Percentiles rank a stretch among this genome's conserved stretches.
phyloP scores from a whole-genome alignment of 306 rosid genomes.

The Mimosa pudica region DNA sequence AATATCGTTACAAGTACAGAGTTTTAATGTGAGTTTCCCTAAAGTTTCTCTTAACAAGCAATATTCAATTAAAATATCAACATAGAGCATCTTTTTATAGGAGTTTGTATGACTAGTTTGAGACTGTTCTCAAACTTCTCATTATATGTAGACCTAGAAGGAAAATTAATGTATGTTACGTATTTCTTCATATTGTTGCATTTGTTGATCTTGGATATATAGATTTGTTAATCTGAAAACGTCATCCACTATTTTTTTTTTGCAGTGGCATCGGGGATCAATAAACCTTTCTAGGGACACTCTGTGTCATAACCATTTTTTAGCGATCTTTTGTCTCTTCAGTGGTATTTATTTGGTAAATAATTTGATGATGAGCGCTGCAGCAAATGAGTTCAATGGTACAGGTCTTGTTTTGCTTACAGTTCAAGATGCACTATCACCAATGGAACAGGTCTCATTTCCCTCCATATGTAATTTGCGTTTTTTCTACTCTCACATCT shows the following conservation, averaged over 20 bases:
- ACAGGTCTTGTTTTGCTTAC: conserved; percentile 68
- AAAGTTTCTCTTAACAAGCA: conserved; percentile 8
- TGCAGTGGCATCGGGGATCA: conserved; percentile 67
- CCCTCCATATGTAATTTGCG: conserved; percentile 31
- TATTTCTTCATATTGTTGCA: conserved; percentile 24
- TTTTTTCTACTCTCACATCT: conserved; percentile 17
- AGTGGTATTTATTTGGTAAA: conserved; percentile 80
- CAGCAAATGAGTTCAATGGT: conserved; percentile 67
- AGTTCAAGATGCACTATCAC: conserved; percentile 75
- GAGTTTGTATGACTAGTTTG: conserved; percentile 3
- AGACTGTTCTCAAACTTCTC: conserved; percentile 23
- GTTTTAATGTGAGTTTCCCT: conserved; percentile 13
- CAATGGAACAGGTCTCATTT: conserved; percentile 74
- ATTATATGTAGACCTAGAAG: conserved; percentile 21
- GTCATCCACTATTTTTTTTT: conserved; percentile 11
- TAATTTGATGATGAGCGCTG: conserved; percentile 63
- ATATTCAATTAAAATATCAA: conserved; percentile 13
- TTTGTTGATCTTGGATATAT: conserved; percentile 18
- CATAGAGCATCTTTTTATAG: conserved; percentile 6
- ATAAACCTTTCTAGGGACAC: conserved; percentile 60
- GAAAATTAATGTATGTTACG: conserved; percentile 13
- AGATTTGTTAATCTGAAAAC: conserved; percentile 42
- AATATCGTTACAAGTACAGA: background rate
- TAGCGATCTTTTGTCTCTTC: conserved; percentile 70
- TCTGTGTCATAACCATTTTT: conserved; percentile 77